Percentiles rank a stretch among this genome's conserved stretches.
phyloP scores from a whole-genome alignment of 768 basidiomycete species.

The Auricularia heimuer region DNA sequence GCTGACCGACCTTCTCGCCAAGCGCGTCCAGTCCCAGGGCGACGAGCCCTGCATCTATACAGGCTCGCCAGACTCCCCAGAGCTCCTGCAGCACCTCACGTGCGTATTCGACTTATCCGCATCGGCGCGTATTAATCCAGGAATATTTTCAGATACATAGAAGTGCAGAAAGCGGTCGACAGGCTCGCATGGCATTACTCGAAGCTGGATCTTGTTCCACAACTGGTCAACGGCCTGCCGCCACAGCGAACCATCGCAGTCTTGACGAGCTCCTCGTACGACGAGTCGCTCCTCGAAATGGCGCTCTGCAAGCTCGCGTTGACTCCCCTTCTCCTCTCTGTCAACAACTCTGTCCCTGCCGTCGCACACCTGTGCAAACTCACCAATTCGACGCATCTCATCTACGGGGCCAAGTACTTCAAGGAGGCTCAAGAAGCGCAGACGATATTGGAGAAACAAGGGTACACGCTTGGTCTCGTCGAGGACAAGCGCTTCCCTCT shows the following conservation, averaged over 20 bases:
- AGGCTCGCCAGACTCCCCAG: not conserved
- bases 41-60: conserved; percentile 1
- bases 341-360: conserved; percentile 38
- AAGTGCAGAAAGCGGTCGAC: conserved; percentile 10
- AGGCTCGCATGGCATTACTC: conserved; percentile 23
- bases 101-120: not conserved
- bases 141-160: not conserved
- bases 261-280: conserved; percentile 29
- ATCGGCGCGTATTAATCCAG: not conserved
- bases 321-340: conserved; percentile 28
- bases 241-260: conserved; percentile 28
- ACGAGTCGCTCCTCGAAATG: conserved; percentile 33
- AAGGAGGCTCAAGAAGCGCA: conserved; percentile 26
- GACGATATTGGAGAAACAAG: conserved; percentile 17
- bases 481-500: conserved; percentile 30
- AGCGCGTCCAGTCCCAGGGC: not conserved
- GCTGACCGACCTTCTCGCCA: not conserved
- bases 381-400: conserved; percentile 29
- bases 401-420: conserved; percentile 30
- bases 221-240: conserved; percentile 17
- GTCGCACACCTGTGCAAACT: conserved; percentile 32
- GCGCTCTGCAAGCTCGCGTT: conserved; percentile 33
- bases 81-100: not conserved
- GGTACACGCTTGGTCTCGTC: conserved; percentile 14
- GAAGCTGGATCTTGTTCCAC: conserved; percentile 17